phyloP scores from a whole-genome alignment of 139 green algal genomes.

The Gonium pectorale region DNA sequence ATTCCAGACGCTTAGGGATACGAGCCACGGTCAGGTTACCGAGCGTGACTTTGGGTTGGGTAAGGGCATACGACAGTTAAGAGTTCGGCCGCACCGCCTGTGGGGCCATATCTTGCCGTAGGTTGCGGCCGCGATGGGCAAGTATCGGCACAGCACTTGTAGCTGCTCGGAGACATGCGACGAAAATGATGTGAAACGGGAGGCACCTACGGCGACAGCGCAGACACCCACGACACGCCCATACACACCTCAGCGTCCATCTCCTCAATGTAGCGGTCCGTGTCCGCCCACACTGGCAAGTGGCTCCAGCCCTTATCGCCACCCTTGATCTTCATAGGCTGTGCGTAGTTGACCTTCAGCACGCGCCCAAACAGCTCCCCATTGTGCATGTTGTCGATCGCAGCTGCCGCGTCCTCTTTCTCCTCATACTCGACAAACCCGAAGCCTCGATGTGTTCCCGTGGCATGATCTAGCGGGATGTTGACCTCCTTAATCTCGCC shows the following conservation, averaged over 20 bases:
- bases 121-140: neutral
- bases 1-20: neutral
- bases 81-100: neutral
- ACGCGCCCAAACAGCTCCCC: slow-evolving; percentile 76
- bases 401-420: slow-evolving; percentile 90
- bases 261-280: slow-evolving; percentile 57
- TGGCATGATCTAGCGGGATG: slow-evolving; percentile 93
- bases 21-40: neutral
- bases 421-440: slow-evolving; percentile 96
- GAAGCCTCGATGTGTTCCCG: slow-evolving; percentile 83
- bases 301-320: slow-evolving; percentile 87
- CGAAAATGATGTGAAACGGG: neutral
- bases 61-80: neutral
- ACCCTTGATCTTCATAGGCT: slow-evolving; percentile 95
- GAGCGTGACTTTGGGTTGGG: neutral
- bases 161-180: neutral
- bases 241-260: slow-evolving; percentile 33
- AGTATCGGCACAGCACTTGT: neutral
- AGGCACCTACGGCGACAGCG: neutral
- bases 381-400: slow-evolving; percentile 99
- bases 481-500: slow-evolving; percentile 97
- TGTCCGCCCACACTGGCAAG: slow-evolving; percentile 81
- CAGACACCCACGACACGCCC: neutral
- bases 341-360: slow-evolving; percentile 90
- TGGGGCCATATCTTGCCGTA: neutral